Conservation (phyloP, 805 yeast species). For the Candida sakaeoensis region DNA sequence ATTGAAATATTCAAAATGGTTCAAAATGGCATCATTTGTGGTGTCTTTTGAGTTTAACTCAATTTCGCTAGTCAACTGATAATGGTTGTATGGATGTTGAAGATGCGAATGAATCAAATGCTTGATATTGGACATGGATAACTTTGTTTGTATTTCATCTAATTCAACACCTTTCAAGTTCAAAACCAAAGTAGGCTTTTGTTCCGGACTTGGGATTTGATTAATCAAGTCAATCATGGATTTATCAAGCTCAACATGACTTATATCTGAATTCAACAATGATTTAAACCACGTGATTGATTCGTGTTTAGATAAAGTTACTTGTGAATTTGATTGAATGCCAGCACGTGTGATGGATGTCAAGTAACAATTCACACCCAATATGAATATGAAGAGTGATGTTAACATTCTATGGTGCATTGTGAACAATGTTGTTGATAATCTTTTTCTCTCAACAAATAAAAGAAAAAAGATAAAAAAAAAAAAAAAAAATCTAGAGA, state of each 20-base stretch:
- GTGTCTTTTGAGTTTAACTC: constrained; percentile 12
- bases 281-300: neutral
- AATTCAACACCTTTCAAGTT: constrained; percentile 3
- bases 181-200: constrained; percentile 5
- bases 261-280: neutral
- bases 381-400: neutral
- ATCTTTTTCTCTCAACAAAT: no score
- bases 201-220: neutral
- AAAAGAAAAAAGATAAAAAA: no score
- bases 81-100: constrained; percentile 6
- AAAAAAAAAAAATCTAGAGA: no score
- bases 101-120: constrained; percentile 19
- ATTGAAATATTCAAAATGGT: constrained; percentile 25
- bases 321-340: no score
- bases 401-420: no score
- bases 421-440: no score
- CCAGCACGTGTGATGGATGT: no score
- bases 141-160: neutral
- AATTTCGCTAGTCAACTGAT: constrained; percentile 25
- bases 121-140: neutral
- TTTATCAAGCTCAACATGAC: neutral
- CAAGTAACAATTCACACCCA: neutral
- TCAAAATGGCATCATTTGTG: constrained; percentile 8
- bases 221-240: constrained; percentile 2
- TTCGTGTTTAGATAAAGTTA: neutral